Base-by-base conservation (phyloP, 495 filamentous ascomycete genomes). In the Usnea hakonensis region DNA sequence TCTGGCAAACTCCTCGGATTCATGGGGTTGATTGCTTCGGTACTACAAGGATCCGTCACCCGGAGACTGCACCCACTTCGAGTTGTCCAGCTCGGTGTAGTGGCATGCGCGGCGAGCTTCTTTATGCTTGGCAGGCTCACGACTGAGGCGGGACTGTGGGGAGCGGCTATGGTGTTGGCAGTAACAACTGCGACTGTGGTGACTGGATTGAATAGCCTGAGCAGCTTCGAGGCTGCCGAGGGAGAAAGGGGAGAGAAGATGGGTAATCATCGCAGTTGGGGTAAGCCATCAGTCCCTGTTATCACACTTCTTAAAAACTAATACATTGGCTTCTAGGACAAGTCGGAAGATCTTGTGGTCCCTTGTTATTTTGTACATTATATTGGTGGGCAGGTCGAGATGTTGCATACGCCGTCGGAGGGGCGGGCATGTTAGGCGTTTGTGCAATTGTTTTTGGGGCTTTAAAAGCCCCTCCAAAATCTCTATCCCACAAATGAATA, bases 301-400 rank as follows among this genome's bases (percentile, higher is more conserved):
- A 19, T 32, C 8, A 35, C 19, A 9, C n/a, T 37, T 21, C 5
- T 26, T 14, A 28, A 64, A 7, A 57, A 16, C 23, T 62, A 13
- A 60, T 32, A 23, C 17, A 21, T 36, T 58, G 41, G 19, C 5
- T 56, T 53, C 23, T 67, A 82, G 88, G 94, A 5, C 94, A 97
- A 76, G 78, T 91, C 13, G 95, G 94, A 3, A 78, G 95, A 28
- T 89, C 92, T 5, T 72, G 93, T 23, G 94, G 94, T 0, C 94
- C 94, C 2, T 68, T 97, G 30, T 70, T 95, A 52, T 99, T 97
- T 69, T 97, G 93, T 66, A 87, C 89, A n/a, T 78, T 99, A 61
- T 99, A 97, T 76, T 99, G 94, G 94, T 99, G 95, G 95, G 92
- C 90, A 36, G 94, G 95, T 0, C 77, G 94, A 43, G 87, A 95